A percentile compares a stretch with the other conserved stretches of the same genome.
Conservation (phyloP, 1,284 basidiomycete genomes). For the Ustilago sp. region DNA sequence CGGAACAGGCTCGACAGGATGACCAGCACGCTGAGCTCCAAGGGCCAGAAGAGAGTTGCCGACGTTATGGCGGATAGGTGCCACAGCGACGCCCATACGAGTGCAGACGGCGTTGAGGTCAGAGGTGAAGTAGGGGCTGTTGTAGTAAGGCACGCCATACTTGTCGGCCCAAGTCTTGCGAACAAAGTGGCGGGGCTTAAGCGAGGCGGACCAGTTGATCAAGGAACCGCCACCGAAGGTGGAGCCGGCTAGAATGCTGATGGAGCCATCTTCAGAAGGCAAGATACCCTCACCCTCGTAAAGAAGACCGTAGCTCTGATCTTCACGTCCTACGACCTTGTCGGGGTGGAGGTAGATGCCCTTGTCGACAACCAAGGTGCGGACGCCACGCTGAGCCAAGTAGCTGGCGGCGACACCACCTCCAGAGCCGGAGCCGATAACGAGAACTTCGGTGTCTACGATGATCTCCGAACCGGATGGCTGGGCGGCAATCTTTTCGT, state of each 20-base stretch:
- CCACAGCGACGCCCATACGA: constrained; percentile 70
- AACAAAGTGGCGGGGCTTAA: constrained; percentile 70
- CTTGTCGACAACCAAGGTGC: constrained; percentile 72
- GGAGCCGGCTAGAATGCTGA: constrained; percentile 70
- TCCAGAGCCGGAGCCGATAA: constrained; percentile 72
- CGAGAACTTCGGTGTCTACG: constrained; percentile 65
- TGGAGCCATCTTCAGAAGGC: constrained; percentile 69
- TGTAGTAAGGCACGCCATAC: constrained; percentile 69
- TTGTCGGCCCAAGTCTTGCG: constrained; percentile 70
- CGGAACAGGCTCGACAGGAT: constrained; percentile 67
- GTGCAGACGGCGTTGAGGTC: constrained; percentile 70
- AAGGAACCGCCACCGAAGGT: constrained; percentile 72
- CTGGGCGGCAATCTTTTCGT: constrained; percentile 59
- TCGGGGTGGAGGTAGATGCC: constrained; percentile 70
- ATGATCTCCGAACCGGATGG: constrained; percentile 54
- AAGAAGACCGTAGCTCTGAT: constrained; percentile 68
- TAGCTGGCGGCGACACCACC: constrained; percentile 70
- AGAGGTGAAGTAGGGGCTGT: constrained; percentile 66
- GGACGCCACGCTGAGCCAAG: constrained; percentile 68
- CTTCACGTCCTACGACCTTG: constrained; percentile 67
- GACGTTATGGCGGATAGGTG: constrained; percentile 69
- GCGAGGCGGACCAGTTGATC: constrained; percentile 72
- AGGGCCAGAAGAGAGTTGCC: constrained; percentile 69
- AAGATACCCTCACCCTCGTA: constrained; percentile 71
- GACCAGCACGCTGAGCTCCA: constrained; percentile 66